Conservation (phyloP, 208 protist genomes). For the Leishmania turanica region DNA sequence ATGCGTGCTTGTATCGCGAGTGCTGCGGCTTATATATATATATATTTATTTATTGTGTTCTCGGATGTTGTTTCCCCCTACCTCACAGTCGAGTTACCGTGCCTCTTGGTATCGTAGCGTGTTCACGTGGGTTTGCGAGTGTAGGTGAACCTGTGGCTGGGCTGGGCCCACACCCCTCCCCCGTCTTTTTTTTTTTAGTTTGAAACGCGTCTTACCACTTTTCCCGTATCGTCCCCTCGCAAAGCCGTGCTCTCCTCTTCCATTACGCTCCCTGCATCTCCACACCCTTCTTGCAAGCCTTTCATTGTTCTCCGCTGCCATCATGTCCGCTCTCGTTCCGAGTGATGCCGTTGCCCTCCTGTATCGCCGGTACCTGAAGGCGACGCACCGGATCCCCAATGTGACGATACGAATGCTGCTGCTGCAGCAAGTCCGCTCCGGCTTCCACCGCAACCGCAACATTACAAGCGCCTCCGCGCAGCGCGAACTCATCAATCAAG, state of each 20-base stretch:
- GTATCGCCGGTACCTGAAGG: constrained; percentile 89
- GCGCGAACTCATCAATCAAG: constrained; percentile 83
- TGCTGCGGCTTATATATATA: neutral
- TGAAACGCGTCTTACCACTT: neutral
- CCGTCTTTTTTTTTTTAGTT: neutral
- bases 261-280: neutral
- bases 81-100: neutral
- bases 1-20: neutral
- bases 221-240: neutral
- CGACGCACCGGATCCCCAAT: constrained; percentile 82
- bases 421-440: constrained; percentile 79
- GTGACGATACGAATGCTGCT: constrained; percentile 90
- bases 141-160: neutral
- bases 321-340: constrained; percentile 81
- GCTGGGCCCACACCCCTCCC: neutral
- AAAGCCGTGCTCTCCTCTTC: neutral
- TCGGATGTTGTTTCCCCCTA: neutral
- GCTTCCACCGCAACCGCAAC: constrained; percentile 71
- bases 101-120: neutral
- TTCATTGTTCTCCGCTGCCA: neutral
- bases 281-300: neutral
- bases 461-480: constrained; percentile 77
- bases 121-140: neutral
- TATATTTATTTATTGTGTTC: neutral
- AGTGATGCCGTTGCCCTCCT: constrained; percentile 82